A percentile compares a stretch with the other conserved stretches of the same genome.
phyloP scores from a whole-genome alignment of 345 rosid genomes.

The Theobroma cacao region DNA sequence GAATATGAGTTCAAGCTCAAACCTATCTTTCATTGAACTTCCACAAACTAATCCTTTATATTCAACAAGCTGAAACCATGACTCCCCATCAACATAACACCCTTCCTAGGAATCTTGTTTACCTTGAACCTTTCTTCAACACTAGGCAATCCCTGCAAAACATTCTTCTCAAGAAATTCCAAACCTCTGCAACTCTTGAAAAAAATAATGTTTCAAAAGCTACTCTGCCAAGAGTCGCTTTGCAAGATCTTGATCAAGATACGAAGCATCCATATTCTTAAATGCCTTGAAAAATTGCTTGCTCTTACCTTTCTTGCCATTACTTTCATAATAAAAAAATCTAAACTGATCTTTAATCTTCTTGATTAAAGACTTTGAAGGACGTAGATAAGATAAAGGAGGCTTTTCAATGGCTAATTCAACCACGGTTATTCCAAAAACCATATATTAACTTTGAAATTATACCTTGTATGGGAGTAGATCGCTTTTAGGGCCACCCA shows the following conservation, averaged over 20 bases:
- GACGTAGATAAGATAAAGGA: slow-evolving; percentile 77
- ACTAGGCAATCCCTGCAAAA: slow-evolving; percentile 59
- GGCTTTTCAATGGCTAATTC: slow-evolving; percentile 82
- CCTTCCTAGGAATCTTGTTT: slow-evolving; percentile 17
- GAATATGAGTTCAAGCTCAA: slow-evolving; percentile 75
- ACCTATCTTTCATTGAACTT: slow-evolving; percentile 67
- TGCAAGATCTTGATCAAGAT: slow-evolving; percentile 73
- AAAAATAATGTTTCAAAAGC: slow-evolving; percentile 64
- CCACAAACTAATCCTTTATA: slow-evolving; percentile 81
- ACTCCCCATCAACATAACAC: slow-evolving; percentile 24
- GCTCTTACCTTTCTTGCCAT: slow-evolving; percentile 29
- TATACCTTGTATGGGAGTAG: slow-evolving; percentile 70
- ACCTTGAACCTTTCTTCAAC: slow-evolving; percentile 60
- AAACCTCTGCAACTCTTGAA: slow-evolving; percentile 61
- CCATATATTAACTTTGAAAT: slow-evolving; percentile 85
- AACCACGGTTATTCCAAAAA: slow-evolving; percentile 83
- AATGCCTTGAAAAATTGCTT: slow-evolving; percentile 73
- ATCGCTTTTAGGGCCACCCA: slow-evolving; percentile 97
- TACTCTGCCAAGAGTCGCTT: slow-evolving; percentile 67
- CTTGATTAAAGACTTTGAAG: slow-evolving; percentile 65
- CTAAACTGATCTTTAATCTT: slow-evolving; percentile 72
- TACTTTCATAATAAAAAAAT: slow-evolving; percentile 63
- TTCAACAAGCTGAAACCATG: slow-evolving; percentile 23
- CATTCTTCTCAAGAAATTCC: slow-evolving; percentile 52
- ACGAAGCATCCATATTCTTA: slow-evolving; percentile 75